phyloP scores from a whole-genome alignment of 2,329 filamentous ascomycete species.

The Colletotrichum chlorophyti region DNA sequence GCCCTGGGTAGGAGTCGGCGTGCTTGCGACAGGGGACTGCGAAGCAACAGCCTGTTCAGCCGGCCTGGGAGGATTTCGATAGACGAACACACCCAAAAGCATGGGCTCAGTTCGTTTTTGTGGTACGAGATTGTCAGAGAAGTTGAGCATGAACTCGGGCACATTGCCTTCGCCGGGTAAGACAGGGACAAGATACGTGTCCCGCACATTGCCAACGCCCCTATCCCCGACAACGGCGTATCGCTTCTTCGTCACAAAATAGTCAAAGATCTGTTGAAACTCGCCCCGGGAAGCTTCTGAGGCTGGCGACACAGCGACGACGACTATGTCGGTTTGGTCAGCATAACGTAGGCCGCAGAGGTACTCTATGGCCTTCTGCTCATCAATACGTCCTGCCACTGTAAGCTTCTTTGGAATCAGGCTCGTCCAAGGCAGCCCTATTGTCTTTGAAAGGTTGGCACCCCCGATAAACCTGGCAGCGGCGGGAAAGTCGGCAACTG shows the following conservation, averaged over 20 bases:
- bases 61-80: slow-evolving; percentile 65
- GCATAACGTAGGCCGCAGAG: slow-evolving; percentile 87
- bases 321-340: slow-evolving; percentile 81
- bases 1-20: slow-evolving; percentile 43
- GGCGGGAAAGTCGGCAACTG: slow-evolving; percentile 76
- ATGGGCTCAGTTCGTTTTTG: slow-evolving; percentile 75
- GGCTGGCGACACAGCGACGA: slow-evolving; percentile 74
- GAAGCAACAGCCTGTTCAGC: slow-evolving; percentile 36
- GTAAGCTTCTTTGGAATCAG: slow-evolving; percentile 75
- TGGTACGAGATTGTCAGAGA: slow-evolving; percentile 85
- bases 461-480: slow-evolving; percentile 86
- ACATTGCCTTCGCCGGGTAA: slow-evolving; percentile 73
- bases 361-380: slow-evolving; percentile 86
- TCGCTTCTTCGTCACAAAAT: slow-evolving; percentile 81
- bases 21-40: slow-evolving; percentile 33
- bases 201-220: slow-evolving; percentile 76
- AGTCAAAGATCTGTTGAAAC: slow-evolving; percentile 83
- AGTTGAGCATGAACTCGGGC: slow-evolving; percentile 86
- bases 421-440: slow-evolving; percentile 67
- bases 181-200: slow-evolving; percentile 90
- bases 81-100: slow-evolving; percentile 85
- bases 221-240: slow-evolving; percentile 90
- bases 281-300: slow-evolving; percentile 65
- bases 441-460: slow-evolving; percentile 73
- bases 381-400: slow-evolving; percentile 81